These are phyloP conservation scores for Tieghemiomyces parasiticus DNA, from an alignment of 192 early-diverging fungal species.

Conservation along the genomic window DNA sequence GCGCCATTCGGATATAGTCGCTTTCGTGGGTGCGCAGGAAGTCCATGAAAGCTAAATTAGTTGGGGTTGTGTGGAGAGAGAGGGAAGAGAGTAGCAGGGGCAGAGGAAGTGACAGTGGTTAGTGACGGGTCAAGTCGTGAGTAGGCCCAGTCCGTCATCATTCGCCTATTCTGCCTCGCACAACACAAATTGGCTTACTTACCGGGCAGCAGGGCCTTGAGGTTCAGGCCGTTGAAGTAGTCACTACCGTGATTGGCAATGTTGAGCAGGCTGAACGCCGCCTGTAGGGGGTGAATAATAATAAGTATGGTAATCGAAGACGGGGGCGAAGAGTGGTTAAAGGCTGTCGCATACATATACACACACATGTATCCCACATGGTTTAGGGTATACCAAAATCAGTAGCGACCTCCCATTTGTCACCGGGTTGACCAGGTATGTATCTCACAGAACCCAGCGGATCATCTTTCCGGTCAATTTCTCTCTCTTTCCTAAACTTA, in stretches of 20 bases:
- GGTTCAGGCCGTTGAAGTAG: slow-evolving; percentile 27
- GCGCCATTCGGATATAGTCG: neutral
- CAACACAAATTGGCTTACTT: neutral
- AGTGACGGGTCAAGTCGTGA: neutral
- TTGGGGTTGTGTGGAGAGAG: too few relatives aligned
- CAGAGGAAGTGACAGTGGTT: neutral
- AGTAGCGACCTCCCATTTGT: too few relatives aligned
- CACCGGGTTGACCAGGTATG: too few relatives aligned
- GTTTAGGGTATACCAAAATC: too few relatives aligned
- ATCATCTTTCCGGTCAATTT: too few relatives aligned
- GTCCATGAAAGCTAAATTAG: slow-evolving; percentile 12
- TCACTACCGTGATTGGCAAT: slow-evolving; percentile 35
- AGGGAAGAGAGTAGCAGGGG: neutral
- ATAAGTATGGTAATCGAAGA: too few relatives aligned
- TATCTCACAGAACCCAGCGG: too few relatives aligned
- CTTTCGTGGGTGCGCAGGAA: slow-evolving; percentile 14
- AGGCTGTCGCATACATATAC: too few relatives aligned
- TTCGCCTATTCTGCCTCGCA: neutral
- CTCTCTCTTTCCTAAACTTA: slow-evolving; percentile 13
- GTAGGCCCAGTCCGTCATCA: neutral
- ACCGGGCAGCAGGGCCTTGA: slow-evolving; percentile 27
- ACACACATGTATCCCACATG: too few relatives aligned
- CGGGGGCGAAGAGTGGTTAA: too few relatives aligned
- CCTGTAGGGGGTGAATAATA: slow-evolving; percentile 20
- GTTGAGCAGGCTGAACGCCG: slow-evolving; percentile 46